Conservation (phyloP, 2,329 filamentous ascomycete species). For the Botryosphaeria dothidea region DNA sequence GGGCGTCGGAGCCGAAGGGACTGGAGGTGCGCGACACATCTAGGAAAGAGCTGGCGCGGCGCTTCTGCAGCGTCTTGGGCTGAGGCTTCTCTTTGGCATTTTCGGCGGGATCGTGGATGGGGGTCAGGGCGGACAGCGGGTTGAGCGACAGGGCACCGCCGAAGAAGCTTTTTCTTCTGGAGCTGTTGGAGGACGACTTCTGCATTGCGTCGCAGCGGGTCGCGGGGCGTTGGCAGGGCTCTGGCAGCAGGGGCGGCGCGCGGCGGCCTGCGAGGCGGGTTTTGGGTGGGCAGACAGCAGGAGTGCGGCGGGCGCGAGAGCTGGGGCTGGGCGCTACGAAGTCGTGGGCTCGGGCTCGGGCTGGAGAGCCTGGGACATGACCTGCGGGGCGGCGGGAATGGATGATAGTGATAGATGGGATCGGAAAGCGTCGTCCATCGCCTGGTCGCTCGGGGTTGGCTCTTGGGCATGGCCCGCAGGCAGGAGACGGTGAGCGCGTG, state of each 20-base stretch:
- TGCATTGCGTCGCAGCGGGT: slow-evolving; percentile 2
- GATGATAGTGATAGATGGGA: not conserved
- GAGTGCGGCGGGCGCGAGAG: too few relatives aligned
- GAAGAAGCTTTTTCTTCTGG: slow-evolving; percentile 40
- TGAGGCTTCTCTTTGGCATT: slow-evolving; percentile 25
- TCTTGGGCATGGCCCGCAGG: slow-evolving; percentile 11
- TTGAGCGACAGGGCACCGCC: slow-evolving; percentile 24
- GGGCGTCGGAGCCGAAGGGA: slow-evolving; percentile 44
- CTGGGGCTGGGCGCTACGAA: not conserved
- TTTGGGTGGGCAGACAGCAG: too few relatives aligned
- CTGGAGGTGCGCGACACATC: slow-evolving; percentile 27
- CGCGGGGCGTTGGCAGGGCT: not conserved
- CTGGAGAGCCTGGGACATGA: slow-evolving; percentile 8
- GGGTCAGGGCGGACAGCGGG: slow-evolving; percentile 33
- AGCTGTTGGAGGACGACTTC: slow-evolving; percentile 20
- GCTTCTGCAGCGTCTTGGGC: slow-evolving; percentile 32
- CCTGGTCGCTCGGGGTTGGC: not conserved
- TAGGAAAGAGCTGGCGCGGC: slow-evolving; percentile 25
- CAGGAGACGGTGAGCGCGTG: slow-evolving; percentile 13
- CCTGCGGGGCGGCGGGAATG: slow-evolving; percentile 14
- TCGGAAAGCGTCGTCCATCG: slow-evolving; percentile 3
- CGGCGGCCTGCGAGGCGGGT: not conserved
- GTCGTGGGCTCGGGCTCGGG: not conserved
- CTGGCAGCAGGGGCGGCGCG: not conserved
- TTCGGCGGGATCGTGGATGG: slow-evolving; percentile 25